Percentiles rank a stretch among this genome's conserved stretches.
Conservation (phyloP, 2,329 filamentous ascomycete genomes). For the Aspergillus uvarum region DNA sequence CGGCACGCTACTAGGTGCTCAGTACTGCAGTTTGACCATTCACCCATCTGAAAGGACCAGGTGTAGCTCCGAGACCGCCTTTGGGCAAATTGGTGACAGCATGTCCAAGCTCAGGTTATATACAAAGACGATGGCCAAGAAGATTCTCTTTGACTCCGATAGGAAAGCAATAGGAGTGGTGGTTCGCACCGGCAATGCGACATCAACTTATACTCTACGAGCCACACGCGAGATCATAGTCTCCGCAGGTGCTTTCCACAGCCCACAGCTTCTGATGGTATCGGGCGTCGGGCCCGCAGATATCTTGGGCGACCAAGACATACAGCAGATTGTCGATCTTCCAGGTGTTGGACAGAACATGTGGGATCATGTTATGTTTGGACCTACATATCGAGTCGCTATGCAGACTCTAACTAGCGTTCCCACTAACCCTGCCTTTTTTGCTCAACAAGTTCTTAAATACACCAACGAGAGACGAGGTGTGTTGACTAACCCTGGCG, state of each 20-base stretch:
- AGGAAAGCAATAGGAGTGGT: constrained; percentile 48
- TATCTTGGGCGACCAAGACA: constrained; percentile 24
- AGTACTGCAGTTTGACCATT: constrained; percentile 52
- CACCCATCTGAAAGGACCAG: constrained; percentile 39
- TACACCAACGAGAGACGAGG: constrained; percentile 24
- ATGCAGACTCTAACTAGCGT: constrained; percentile 25
- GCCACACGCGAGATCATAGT: constrained; percentile 52
- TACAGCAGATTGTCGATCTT: constrained; percentile 28
- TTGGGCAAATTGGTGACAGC: constrained; percentile 13
- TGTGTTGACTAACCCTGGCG: constrained; percentile 29
- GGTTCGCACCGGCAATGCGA: constrained; percentile 32
- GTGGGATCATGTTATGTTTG: constrained; percentile 36
- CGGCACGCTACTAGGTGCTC: constrained; percentile 44
- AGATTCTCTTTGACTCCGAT: constrained; percentile 52
- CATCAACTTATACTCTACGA: constrained; percentile 47
- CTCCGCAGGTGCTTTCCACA: constrained; percentile 54
- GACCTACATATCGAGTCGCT: constrained; percentile 29
- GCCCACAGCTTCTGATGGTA: constrained; percentile 55
- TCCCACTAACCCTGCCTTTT: constrained; percentile 15
- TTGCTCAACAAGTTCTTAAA: constrained; percentile 16
- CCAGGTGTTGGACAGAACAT: constrained; percentile 41
- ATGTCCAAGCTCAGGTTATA: constrained; percentile 42
- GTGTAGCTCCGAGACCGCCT: constrained; percentile 51
- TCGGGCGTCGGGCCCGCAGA: constrained; percentile 49
- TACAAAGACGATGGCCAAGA: constrained; percentile 45